A percentile compares a stretch with the other conserved stretches of the same genome.
Evolutionary conservation across 2,329 filamentous ascomycete species (phyloP).

Genomic region (Beauveria pseudobassiana): DNA sequence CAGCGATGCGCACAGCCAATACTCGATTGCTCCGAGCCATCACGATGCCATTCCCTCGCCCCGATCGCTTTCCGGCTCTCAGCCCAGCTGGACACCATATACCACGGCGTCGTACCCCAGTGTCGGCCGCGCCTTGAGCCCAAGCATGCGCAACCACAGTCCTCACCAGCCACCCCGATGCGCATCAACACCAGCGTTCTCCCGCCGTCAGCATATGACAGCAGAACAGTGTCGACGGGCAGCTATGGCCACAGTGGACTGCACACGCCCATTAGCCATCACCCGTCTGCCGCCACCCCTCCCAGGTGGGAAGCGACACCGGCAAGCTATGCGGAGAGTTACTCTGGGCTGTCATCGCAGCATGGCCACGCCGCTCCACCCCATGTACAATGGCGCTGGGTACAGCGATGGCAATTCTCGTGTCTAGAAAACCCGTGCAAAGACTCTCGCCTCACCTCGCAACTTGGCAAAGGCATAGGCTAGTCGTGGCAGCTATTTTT

Average conservation of each 20-base stretch:
- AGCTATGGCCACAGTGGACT: conserved; percentile 34
- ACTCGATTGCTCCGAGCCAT: conserved; percentile 35
- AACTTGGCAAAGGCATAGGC: background rate
- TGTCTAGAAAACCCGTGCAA: conserved; percentile 24
- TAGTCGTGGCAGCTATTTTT: background rate
- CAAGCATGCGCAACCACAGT: conserved; percentile 26
- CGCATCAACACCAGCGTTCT: conserved; percentile 31
- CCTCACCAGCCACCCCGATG: conserved; percentile 28
- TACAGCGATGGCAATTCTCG: conserved; percentile 37
- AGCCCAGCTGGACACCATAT: conserved; percentile 43
- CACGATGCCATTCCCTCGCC: conserved; percentile 46
- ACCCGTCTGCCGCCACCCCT: conserved; percentile 29
- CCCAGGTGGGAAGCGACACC: conserved; percentile 35
- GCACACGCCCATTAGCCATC: conserved; percentile 32
- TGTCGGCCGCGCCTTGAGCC: conserved; percentile 35
- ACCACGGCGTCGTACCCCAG: conserved; percentile 27
- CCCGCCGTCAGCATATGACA: conserved; percentile 32
- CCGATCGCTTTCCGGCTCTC: conserved; percentile 41
- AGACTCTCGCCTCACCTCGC: background rate
- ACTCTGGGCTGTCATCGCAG: conserved; percentile 31
- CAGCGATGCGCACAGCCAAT: conserved; percentile 28
- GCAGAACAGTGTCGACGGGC: conserved; percentile 22
- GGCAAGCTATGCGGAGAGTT: conserved; percentile 30
- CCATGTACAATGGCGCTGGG: conserved; percentile 34
- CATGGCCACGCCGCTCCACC: conserved; percentile 22